phyloP scores from a whole-genome alignment of 768 basidiomycete species.

The Suillus decipiens region DNA sequence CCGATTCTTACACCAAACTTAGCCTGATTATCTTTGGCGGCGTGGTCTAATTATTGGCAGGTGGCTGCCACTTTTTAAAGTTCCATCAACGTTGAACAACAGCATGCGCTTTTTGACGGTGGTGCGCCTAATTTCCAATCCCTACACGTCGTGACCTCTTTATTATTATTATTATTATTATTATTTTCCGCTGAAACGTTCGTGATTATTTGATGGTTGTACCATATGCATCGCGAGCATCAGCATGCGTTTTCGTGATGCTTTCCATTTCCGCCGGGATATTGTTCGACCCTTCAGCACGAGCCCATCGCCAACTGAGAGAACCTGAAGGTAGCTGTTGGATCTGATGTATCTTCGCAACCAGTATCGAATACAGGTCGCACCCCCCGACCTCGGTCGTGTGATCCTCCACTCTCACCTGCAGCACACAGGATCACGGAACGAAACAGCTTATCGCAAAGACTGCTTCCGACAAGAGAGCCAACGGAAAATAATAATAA shows the following conservation, averaged over 20 bases:
- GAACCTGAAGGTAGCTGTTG: neutral
- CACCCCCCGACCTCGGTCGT: neutral
- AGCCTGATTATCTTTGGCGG: conserved; percentile 1
- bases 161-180: conserved; percentile 7
- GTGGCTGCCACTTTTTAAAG: conserved; percentile 1
- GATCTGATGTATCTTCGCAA: neutral
- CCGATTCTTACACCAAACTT: no score
- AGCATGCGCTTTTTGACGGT: conserved; percentile 4
- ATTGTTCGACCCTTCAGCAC: conserved; percentile 2
- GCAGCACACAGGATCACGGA: neutral
- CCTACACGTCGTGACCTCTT: neutral
- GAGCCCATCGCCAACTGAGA: neutral
- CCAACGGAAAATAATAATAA: neutral
- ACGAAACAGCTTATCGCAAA: neutral
- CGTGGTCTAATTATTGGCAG: conserved; percentile 1
- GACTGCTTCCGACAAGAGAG: neutral
- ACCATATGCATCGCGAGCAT: conserved; percentile 7
- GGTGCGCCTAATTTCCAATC: conserved; percentile 9
- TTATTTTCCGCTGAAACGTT: conserved; percentile 8
- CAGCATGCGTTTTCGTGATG: conserved; percentile 7
- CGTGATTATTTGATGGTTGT: conserved; percentile 6
- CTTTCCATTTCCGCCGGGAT: conserved; percentile 7
- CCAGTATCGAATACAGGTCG: neutral
- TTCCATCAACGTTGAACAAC: neutral
- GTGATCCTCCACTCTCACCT: conserved; percentile 4